phyloP scores from a whole-genome alignment of 1,284 basidiomycete genomes.

The Singerocomus rubriflavus region DNA sequence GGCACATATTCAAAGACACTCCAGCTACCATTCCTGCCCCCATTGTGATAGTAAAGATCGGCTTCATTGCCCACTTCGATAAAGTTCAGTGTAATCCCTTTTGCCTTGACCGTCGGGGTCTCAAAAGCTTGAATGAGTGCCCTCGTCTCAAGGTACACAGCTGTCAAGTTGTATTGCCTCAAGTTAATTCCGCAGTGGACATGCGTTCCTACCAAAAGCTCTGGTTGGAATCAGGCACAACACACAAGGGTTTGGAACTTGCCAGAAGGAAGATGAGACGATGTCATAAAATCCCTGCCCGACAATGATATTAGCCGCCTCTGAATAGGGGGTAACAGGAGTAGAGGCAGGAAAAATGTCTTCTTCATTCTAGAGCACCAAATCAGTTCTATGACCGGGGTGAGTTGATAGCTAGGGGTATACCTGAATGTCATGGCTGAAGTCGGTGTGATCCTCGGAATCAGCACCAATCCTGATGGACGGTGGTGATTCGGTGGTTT shows the following conservation, averaged over 20 bases:
- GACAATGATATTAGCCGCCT: constrained; percentile 54
- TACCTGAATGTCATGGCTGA: constrained; percentile 43
- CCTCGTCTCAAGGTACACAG: constrained; percentile 54
- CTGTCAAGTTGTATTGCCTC: constrained; percentile 53
- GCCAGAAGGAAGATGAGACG: constrained; percentile 53
- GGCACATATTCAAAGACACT: constrained; percentile 49
- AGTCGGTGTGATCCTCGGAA: constrained; percentile 61
- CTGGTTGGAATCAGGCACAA: not conserved
- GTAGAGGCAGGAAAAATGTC: constrained; percentile 48
- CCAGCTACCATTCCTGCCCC: constrained; percentile 43
- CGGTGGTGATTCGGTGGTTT: constrained; percentile 53
- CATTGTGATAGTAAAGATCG: constrained; percentile 55
- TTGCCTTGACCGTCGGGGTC: constrained; percentile 38
- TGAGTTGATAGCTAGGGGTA: not conserved
- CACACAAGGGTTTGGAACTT: constrained; percentile 8
- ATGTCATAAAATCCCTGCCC: constrained; percentile 59
- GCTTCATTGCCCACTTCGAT: constrained; percentile 67
- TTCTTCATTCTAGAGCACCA: constrained; percentile 14
- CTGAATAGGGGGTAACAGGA: constrained; percentile 56
- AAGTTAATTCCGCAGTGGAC: constrained; percentile 75
- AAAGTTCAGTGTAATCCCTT: constrained; percentile 50
- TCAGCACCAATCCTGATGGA: constrained; percentile 62
- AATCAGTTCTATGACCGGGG: constrained; percentile 4
- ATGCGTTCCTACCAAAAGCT: constrained; percentile 41
- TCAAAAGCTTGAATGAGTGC: constrained; percentile 55